Evolutionary conservation across 805 yeast species (phyloP), one percentile per base, ranked within the genome.

Genomic region (Saccharomycopsis malanga): DNA sequence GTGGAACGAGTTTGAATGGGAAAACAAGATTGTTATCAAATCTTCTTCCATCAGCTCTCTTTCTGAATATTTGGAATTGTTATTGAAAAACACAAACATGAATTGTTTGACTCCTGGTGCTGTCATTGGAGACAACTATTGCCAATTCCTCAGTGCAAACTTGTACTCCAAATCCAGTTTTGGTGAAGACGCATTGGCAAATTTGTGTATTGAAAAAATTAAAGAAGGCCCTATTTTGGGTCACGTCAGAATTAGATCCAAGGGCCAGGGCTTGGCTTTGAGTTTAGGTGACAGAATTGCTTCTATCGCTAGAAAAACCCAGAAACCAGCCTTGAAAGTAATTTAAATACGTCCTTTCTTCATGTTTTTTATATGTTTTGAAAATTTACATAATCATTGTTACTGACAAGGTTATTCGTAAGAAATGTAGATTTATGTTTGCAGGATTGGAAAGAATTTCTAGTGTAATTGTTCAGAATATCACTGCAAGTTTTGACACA

Each of bases 1-100:
- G 98, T 93, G 99, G 99, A 87, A 88, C 63, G 97, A 89, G 64
- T 93, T 94, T 62, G 99, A 93, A 69, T 93, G 98, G 98, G 98
- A 93, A 67, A 93, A 93, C 71, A 93, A 93, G 71, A 89, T 93
- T 57, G 85, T 89, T 51, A 85, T 93, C 62, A 81, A 83, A 56
- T 79, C 94, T 2, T 22, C 44, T 2, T 74, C 72, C 45, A 70
- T 81, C 54, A 64, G 74, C 27, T 68, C 86, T 1, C 73, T 94
- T 60, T 81, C 82, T 60, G 85, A 77, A 40, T 93, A 87, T 66
- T 71, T 93, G 64, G 83, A 81, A 50, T 81, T 76, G 58, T 69
- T 93, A 57, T 69, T 85, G 68, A 69, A 73, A 49, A 89, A 87
- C 41, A 93, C 98, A 3, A 89, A 91, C 65, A 94, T 93, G 98